These are phyloP conservation scores for Polyplosphaeria fusca DNA, from an alignment of 495 filamentous ascomycete species.

Conservation along the genomic window DNA sequence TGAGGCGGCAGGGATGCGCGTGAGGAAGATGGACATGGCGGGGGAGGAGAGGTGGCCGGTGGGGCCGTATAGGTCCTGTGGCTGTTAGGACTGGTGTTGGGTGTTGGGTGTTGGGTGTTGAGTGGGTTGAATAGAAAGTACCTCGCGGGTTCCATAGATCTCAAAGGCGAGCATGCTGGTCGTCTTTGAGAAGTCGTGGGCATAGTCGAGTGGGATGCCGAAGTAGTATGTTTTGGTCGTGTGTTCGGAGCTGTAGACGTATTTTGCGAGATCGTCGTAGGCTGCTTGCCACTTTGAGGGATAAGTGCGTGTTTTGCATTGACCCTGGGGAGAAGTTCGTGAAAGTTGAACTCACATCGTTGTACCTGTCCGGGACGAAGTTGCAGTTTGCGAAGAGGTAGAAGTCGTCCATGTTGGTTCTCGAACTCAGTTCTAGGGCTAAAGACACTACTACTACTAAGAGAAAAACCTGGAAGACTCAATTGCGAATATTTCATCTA, in stretches of 20 bases:
- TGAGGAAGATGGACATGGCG: slow-evolving; percentile 30
- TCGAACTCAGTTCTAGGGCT: neutral
- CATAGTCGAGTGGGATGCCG: slow-evolving; percentile 34
- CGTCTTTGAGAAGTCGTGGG: slow-evolving; percentile 24
- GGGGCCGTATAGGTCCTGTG: slow-evolving; percentile 30
- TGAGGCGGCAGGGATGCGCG: slow-evolving; percentile 12
- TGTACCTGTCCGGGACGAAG: slow-evolving; percentile 32
- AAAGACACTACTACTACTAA: too few species aligned
- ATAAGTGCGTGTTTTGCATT: neutral
- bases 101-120: neutral
- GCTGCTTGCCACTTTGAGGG: slow-evolving; percentile 35
- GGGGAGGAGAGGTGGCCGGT: slow-evolving; percentile 22
- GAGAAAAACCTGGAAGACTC: too few species aligned
- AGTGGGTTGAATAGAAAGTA: neutral
- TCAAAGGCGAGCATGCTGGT: slow-evolving; percentile 36
- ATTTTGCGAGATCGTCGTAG: slow-evolving; percentile 30
- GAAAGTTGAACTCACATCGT: slow-evolving; percentile 13
- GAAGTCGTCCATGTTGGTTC: slow-evolving; percentile 18
- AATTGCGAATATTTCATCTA: too few species aligned
- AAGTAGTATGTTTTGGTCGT: slow-evolving; percentile 36
- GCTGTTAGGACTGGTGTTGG: neutral
- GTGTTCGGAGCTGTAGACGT: slow-evolving; percentile 21
- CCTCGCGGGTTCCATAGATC: slow-evolving; percentile 27
- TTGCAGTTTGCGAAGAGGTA: slow-evolving; percentile 35
- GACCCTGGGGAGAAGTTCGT: neutral